Conservation (phyloP, 805 yeast genomes). For the Metschnikowia reukaufii region DNA sequence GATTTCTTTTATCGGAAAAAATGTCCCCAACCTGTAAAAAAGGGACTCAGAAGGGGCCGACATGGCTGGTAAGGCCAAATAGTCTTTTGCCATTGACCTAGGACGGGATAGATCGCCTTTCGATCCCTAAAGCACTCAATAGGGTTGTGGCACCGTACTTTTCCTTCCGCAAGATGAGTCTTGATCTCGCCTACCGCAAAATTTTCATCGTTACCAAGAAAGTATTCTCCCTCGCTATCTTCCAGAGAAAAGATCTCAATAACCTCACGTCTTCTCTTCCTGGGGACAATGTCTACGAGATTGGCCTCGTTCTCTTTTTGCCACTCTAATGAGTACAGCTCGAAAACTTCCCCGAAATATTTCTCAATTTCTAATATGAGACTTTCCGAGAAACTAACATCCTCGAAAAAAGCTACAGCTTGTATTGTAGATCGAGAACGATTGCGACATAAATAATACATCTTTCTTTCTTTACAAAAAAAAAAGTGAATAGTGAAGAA, state of each 20-base stretch:
- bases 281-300: too few relatives aligned
- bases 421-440: too few relatives aligned
- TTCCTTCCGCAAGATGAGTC: not conserved
- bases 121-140: conserved; percentile 1
- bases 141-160: not conserved
- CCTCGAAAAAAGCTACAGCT: not conserved
- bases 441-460: conserved; percentile 7
- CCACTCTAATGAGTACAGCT: not conserved
- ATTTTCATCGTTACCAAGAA: conserved; percentile 4
- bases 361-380: not conserved
- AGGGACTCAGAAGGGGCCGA: too few relatives aligned
- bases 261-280: too few relatives aligned
- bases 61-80: too few relatives aligned
- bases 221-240: conserved; percentile 3
- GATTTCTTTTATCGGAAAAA: not conserved
- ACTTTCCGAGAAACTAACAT: not conserved
- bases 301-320: too few relatives aligned
- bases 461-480: too few relatives aligned
- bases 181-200: conserved; percentile 1
- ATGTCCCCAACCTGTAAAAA: not conserved
- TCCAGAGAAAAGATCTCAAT: too few relatives aligned
- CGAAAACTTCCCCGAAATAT: conserved; percentile 2
- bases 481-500: too few relatives aligned
- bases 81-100: too few relatives aligned
- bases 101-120: not conserved